phyloP scores from a whole-genome alignment of 331 rosid species.

The Stylosanthes scabra region DNA sequence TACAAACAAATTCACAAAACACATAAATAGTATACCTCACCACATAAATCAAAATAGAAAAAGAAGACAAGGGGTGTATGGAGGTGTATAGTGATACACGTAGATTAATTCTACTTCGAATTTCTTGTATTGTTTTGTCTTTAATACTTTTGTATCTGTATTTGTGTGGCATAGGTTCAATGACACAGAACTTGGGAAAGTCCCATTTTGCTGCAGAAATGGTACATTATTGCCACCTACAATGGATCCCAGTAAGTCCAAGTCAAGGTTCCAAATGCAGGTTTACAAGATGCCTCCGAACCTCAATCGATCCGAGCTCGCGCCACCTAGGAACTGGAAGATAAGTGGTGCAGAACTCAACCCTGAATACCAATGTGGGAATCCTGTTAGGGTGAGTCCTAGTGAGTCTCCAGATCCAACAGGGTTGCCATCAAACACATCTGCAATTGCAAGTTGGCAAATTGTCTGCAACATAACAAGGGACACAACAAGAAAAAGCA shows the following conservation, averaged over 20 bases:
- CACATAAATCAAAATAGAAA: no score
- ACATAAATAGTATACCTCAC: no score
- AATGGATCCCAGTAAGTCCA: slow-evolving; percentile 77
- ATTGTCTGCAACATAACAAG: slow-evolving; percentile 84
- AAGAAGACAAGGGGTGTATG: no score
- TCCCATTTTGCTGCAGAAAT: slow-evolving; percentile 92
- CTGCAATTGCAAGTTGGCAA: slow-evolving; percentile 93
- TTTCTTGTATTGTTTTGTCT: no score
- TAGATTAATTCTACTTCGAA: no score
- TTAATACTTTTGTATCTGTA: no score
- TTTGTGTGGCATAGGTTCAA: slow-evolving; percentile 41
- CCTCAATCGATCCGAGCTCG: slow-evolving; percentile 68
- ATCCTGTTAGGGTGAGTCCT: slow-evolving; percentile 78
- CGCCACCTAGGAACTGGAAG: slow-evolving; percentile 81
- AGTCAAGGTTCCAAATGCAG: slow-evolving; percentile 82
- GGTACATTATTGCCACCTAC: slow-evolving; percentile 80
- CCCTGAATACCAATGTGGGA: slow-evolving; percentile 78
- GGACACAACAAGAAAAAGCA: slow-evolving; percentile 46
- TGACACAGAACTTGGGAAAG: slow-evolving; percentile 61
- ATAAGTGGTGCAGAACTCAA: slow-evolving; percentile 71
- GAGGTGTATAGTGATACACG: no score
- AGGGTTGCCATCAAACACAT: slow-evolving; percentile 59
- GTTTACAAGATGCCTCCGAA: slow-evolving; percentile 89
- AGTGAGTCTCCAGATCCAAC: slow-evolving; percentile 61
- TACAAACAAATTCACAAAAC: no score